Base-by-base conservation (phyloP, 2,329 filamentous ascomycete genomes). In the Pseudogymnoascus sp. region DNA sequence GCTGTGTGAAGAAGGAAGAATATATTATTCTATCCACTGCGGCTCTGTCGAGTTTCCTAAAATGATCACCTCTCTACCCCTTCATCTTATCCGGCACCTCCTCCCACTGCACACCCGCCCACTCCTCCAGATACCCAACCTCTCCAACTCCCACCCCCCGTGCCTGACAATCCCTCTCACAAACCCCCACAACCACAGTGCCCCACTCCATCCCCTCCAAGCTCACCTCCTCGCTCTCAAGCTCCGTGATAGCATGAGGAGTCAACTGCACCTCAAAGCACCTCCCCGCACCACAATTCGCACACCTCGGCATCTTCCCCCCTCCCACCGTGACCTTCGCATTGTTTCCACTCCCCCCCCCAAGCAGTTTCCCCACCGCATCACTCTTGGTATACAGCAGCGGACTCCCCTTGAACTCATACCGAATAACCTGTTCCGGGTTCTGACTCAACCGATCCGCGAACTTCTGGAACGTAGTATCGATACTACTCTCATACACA, bases 71-170 rank as follows among this genome's bases (percentile, higher is more conserved):
- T 3, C 17, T 21, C 40, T 44, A 44, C 4, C 40, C 19, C 10
- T 44, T 44, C 40, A 44, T 44, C 40, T 44, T 44, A 44, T 44
- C 40, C 11, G 40, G 40, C 40, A 86, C 71, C 76, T 97, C 93
- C 77, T 99, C 95, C 95, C 93, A 99, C 76, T 99, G 95, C 67
- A 97, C 95, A 6, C 93, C 95, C n/a, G 84, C 87, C 93, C 95
- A 99, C 76, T 99, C 95, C 79, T 97, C 95, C 17, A 92, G 71
- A 76, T 96, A 97, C 1, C 87, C 90, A 0, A 87, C 83, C 71
- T 86, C 82, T 0, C 86, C 89, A 36, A 82, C 78, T 11, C 76
- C 75, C 6, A 85, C 81, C 0, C 83, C 82, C 5, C 75, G 75
- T 15, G 85, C 84, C 70, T 82, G 80, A 73, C 95, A 97, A 74